These are phyloP conservation scores for Alternaria alternata DNA, from an alignment of 2,329 filamentous ascomycete species.

Conservation along the genomic window DNA sequence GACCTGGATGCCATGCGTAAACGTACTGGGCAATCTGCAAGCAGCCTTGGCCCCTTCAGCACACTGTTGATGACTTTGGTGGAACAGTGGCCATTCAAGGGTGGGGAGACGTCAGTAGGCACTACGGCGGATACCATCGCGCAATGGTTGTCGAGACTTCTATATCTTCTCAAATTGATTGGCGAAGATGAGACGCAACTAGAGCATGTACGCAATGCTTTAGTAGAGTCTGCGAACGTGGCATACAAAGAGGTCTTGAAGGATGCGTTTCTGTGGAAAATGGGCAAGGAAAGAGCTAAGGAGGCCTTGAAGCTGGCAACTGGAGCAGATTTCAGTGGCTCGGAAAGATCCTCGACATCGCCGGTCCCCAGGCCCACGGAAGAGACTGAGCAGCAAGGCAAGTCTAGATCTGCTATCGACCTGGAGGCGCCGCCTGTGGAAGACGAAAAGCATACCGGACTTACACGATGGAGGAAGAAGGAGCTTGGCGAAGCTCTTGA, in stretches of 20 bases:
- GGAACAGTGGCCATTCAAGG: conserved; percentile 78
- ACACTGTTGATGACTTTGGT: conserved; percentile 73
- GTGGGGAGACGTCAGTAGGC: conserved; percentile 34
- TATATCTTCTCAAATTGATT: conserved; percentile 47
- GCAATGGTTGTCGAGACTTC: conserved; percentile 47
- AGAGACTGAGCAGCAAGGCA: conserved; percentile 22
- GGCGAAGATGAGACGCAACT: conserved; percentile 47
- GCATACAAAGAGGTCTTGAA: conserved; percentile 44
- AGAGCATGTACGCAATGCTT: conserved; percentile 34
- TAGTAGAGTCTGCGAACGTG: conserved; percentile 38
- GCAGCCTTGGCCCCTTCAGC: conserved; percentile 57
- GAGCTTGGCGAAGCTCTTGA: conserved; percentile 81
- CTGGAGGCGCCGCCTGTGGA: conserved; percentile 52
- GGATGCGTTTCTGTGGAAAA: conserved; percentile 49
- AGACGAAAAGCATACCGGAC: conserved; percentile 55
- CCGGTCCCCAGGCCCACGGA: conserved; percentile 32
- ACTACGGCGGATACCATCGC: conserved; percentile 41
- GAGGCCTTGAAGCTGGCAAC: conserved; percentile 45
- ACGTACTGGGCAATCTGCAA: conserved; percentile 21
- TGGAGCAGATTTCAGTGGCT: conserved; percentile 47
- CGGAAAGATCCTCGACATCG: conserved; percentile 42
- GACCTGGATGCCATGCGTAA: conserved; percentile 63
- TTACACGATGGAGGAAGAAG: conserved; percentile 75
- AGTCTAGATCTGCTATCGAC: conserved; percentile 25
- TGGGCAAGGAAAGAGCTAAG: conserved; percentile 49